These are phyloP conservation scores for Rhodotorula taiwanensis DNA, from an alignment of 768 basidiomycete species.

Conservation along the genomic window DNA sequence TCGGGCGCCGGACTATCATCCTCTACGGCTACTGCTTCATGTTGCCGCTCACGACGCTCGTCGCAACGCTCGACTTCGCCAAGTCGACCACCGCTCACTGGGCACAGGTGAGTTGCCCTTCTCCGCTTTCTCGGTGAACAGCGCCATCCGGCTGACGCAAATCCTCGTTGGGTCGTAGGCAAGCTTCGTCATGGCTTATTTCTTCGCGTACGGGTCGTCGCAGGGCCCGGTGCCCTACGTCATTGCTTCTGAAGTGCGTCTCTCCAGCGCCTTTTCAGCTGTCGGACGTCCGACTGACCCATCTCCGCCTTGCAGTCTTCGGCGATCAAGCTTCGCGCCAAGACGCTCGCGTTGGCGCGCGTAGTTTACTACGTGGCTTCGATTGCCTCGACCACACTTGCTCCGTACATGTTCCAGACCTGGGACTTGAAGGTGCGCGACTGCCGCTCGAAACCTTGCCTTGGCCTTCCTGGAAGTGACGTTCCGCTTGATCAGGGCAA, in stretches of 20 bases:
- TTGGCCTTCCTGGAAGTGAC: too few relatives aligned
- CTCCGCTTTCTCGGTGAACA: too few relatives aligned
- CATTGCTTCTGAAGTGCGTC: background rate
- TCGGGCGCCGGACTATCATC: background rate
- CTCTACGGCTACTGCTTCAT: background rate
- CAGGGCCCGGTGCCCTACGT: background rate
- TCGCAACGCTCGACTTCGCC: background rate
- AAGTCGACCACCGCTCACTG: background rate
- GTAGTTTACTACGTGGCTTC: background rate
- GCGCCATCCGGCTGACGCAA: background rate
- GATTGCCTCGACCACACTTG: background rate
- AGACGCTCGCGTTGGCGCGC: slow-evolving; percentile 7
- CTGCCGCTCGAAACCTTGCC: background rate
- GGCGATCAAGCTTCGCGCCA: slow-evolving; percentile 7
- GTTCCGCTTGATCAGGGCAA: background rate
- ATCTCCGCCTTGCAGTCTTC: background rate
- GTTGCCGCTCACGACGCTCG: background rate
- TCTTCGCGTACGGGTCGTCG: background rate
- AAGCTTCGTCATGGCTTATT: background rate
- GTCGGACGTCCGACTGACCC: background rate
- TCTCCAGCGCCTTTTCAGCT: background rate
- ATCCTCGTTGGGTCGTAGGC: background rate
- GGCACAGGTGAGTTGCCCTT: background rate
- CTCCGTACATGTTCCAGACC: slow-evolving; percentile 1
- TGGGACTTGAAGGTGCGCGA: background rate